Evolutionary conservation across 2,329 filamentous ascomycete species (phyloP).

Genomic region (Scleromitrula shiraiana): DNA sequence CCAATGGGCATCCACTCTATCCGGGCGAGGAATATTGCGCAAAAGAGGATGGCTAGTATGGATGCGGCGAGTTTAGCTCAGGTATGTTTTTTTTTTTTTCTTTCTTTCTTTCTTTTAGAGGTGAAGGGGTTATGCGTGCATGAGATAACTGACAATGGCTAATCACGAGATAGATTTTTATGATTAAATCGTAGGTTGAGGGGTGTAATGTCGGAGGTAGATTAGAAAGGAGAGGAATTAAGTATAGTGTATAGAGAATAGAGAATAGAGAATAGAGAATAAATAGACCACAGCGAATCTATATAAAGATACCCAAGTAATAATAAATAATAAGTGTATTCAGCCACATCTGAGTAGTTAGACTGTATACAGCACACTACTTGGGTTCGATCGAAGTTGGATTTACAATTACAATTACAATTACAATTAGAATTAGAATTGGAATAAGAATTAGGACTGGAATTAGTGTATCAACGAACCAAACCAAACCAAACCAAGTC

Average conservation of each 20-base stretch:
- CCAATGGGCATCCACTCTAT: conserved; percentile 60
- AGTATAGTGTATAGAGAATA: conserved; percentile 6
- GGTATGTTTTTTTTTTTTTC: conserved; percentile 28
- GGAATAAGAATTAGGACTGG: no score
- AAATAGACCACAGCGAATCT: not conserved
- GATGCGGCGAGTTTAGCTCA: conserved; percentile 80
- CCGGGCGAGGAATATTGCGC: conserved; percentile 74
- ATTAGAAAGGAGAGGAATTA: no score
- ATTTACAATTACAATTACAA: no score
- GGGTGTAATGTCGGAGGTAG: no score
- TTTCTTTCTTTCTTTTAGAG: not conserved
- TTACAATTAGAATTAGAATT: no score
- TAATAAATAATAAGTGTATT: no score
- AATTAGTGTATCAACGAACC: no score
- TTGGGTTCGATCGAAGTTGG: no score
- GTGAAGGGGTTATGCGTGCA: not conserved
- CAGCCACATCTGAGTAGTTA: no score
- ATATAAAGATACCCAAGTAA: no score
- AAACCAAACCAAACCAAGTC: no score
- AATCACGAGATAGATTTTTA: conserved; percentile 49
- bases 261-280: not conserved
- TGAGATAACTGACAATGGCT: not conserved
- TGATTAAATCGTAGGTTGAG: conserved; percentile 53
- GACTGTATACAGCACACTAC: no score
- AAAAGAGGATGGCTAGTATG: conserved; percentile 77